phyloP scores from a whole-genome alignment of 768 basidiomycete species.

The Russula ochroleuca region DNA sequence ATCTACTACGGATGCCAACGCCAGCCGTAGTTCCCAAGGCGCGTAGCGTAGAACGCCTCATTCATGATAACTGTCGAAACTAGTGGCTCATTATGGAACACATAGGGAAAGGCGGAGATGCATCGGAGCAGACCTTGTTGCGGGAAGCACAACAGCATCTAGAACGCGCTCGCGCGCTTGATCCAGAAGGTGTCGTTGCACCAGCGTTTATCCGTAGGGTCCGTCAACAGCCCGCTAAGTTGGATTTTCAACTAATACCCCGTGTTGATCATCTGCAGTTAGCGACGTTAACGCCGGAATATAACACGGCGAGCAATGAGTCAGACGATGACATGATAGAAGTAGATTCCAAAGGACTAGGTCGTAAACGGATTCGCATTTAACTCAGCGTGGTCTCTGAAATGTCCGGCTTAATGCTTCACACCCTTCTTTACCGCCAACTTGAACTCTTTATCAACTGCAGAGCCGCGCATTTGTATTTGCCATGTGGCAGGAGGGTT shows the following conservation, averaged over 20 bases:
- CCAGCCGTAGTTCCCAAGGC: constrained; percentile 13
- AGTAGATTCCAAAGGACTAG: constrained; percentile 30
- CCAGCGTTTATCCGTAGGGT: constrained; percentile 54
- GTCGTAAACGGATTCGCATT: constrained; percentile 38
- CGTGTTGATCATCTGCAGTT: constrained; percentile 10
- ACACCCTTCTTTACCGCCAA: not conserved
- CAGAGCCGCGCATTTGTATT: not conserved
- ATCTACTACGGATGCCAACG: constrained; percentile 27
- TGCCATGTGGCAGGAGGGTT: no score
- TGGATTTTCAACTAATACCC: constrained; percentile 7
- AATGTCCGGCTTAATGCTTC: not conserved
- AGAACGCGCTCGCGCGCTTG: constrained; percentile 56
- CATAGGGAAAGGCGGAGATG: not conserved
- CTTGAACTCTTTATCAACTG: not conserved
- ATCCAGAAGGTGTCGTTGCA: constrained; percentile 53
- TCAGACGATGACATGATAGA: constrained; percentile 41
- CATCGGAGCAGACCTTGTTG: constrained; percentile 37
- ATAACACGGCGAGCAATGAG: constrained; percentile 26
- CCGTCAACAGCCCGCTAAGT: constrained; percentile 8
- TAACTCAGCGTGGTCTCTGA: not conserved
- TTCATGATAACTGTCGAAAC: not conserved
- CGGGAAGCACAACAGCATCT: constrained; percentile 61
- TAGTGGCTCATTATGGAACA: not conserved
- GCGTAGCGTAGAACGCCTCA: not conserved
- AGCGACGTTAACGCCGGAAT: constrained; percentile 25